phyloP scores from a whole-genome alignment of 768 basidiomycete genomes.

The Russula brevipes region DNA sequence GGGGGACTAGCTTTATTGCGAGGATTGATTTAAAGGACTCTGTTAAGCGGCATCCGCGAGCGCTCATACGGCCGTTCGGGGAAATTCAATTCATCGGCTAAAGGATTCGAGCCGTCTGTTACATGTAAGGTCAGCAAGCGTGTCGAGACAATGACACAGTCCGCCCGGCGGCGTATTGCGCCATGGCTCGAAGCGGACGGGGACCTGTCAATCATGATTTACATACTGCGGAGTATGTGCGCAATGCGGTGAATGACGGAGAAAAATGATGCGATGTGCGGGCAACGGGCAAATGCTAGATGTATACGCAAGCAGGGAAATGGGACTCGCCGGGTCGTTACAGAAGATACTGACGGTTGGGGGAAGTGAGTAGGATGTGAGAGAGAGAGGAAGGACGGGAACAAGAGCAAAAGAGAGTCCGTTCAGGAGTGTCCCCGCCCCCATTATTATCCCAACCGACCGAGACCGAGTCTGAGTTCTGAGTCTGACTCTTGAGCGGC shows the following conservation, averaged over 20 bases:
- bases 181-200: conserved; percentile 4
- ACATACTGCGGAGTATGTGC: too few species aligned
- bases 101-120: neutral
- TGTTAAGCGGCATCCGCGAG: neutral
- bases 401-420: too few species aligned
- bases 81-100: conserved; percentile 21
- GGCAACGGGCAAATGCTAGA: too few species aligned
- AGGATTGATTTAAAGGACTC: neutral
- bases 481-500: neutral
- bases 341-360: neutral
- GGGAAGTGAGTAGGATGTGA: neutral
- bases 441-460: too few species aligned
- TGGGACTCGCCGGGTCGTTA: too few species aligned
- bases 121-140: neutral
- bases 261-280: too few species aligned
- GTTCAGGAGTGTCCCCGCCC: too few species aligned
- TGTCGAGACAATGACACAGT: neutral
- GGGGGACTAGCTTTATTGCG: neutral
- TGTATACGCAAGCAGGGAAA: too few species aligned
- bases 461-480: too few species aligned
- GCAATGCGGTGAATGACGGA: too few species aligned
- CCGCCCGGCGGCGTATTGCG: neutral
- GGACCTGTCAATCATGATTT: neutral
- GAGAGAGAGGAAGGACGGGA: neutral
- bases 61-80: neutral